phyloP scores from a whole-genome alignment of 148 eudicot genomes.

The Polygonum maritimum region DNA sequence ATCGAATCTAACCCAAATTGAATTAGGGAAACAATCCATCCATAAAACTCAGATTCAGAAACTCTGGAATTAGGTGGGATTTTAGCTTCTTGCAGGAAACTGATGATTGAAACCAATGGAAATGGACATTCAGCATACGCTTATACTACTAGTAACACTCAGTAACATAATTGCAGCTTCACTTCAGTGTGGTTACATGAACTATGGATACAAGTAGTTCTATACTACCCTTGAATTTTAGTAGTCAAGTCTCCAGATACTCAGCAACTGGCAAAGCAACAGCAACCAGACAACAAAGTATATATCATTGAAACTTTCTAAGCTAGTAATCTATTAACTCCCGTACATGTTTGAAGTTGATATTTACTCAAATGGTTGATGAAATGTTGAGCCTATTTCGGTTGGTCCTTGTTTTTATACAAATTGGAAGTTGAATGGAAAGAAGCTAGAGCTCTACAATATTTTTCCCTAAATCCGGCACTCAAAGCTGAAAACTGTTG shows the following conservation, averaged over 20 bases:
- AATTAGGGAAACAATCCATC: neutral
- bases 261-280: neutral
- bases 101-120: neutral
- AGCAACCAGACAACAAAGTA: neutral
- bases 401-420: slow-evolving; percentile 8
- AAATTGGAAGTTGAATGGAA: neutral
- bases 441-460: slow-evolving; percentile 10
- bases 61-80: too few relatives aligned
- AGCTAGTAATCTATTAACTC: slow-evolving; percentile 1
- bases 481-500: slow-evolving; percentile 7
- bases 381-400: slow-evolving; percentile 7
- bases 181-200: neutral
- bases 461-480: slow-evolving; percentile 8
- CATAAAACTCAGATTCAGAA: neutral
- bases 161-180: neutral
- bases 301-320: neutral
- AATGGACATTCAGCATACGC: neutral
- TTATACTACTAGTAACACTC: too few relatives aligned
- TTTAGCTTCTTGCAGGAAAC: too few relatives aligned
- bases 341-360: neutral
- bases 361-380: slow-evolving; percentile 6
- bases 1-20: too few relatives aligned
- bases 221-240: neutral
- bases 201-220: neutral
- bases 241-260: neutral